Percentiles rank a stretch among this genome's conserved stretches.
Conservation (phyloP, 176 grass and related monocot species). For the Metroxylon sagu region DNA sequence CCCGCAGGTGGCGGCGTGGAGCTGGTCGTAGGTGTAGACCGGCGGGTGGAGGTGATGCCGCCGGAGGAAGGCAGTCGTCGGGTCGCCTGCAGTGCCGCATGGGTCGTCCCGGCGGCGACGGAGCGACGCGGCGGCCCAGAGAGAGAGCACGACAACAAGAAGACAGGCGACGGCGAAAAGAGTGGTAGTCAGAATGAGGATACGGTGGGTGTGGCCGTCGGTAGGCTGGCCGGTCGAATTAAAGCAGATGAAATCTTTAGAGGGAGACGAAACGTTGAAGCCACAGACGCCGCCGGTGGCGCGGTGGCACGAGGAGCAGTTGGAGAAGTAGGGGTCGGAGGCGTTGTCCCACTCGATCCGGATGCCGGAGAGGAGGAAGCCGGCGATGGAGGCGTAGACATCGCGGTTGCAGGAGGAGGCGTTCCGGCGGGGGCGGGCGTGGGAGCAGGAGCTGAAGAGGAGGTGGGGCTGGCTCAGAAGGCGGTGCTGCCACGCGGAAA, state of each 20-base stretch:
- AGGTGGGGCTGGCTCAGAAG: conserved; percentile 17
- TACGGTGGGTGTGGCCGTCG: background rate
- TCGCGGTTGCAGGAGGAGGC: background rate
- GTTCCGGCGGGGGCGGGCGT: background rate
- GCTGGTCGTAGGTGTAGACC: conserved; percentile 72
- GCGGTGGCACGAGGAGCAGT: conserved; percentile 17
- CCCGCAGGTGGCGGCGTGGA: conserved; percentile 49
- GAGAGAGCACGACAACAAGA: conserved; percentile 47
- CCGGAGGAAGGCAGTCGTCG: conserved; percentile 27
- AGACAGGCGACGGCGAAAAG: conserved; percentile 31
- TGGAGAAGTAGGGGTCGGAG: conserved; percentile 25
- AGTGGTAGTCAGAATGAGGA: conserved; percentile 24
- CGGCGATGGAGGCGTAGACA: conserved; percentile 10
- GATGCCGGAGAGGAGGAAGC: conserved; percentile 25
- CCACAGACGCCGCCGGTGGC: conserved; percentile 11
- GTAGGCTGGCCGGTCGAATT: conserved; percentile 1
- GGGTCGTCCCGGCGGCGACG: conserved; percentile 20
- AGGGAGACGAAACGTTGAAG: conserved; percentile 31
- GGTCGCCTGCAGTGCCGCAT: background rate
- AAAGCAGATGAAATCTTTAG: conserved; percentile 35
- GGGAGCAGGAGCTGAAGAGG: conserved; percentile 21
- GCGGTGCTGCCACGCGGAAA: conserved; percentile 12
- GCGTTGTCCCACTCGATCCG: conserved; percentile 12
- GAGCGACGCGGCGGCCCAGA: conserved; percentile 42
- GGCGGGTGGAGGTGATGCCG: conserved; percentile 44